Evolutionary conservation across 1,139 yeast genomes (phyloP).

Genomic region (Hemisphaericaspora xylofermentans): DNA sequence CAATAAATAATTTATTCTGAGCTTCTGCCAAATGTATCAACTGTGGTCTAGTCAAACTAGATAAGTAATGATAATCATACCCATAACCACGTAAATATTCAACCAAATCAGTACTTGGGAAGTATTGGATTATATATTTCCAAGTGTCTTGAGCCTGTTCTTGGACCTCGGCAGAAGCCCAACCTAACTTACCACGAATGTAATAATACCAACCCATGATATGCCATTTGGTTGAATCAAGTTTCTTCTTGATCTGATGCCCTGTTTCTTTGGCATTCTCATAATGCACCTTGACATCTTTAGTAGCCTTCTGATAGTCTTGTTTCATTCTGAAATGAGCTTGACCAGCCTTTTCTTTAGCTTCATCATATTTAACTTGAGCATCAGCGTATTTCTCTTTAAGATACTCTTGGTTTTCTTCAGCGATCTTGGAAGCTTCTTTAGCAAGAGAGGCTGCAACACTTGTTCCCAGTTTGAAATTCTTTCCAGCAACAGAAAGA

Average conservation of each 20-base stretch:
- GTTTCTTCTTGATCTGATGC: neutral
- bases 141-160: constrained; percentile 29
- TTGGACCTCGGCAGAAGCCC: constrained; percentile 9
- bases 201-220: neutral
- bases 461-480: too few species aligned
- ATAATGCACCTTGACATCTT: neutral
- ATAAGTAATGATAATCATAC: constrained; percentile 30
- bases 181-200: constrained; percentile 7
- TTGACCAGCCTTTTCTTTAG: constrained; percentile 1
- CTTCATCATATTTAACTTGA: constrained; percentile 5
- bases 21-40: constrained; percentile 47
- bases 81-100: constrained; percentile 56
- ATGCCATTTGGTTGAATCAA: neutral
- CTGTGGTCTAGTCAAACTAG: constrained; percentile 42
- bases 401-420: neutral
- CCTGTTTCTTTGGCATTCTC: neutral
- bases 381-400: constrained; percentile 1
- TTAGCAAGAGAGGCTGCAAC: constrained; percentile 8
- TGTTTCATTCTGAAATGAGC: constrained; percentile 2
- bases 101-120: constrained; percentile 56
- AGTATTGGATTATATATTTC: constrained; percentile 25
- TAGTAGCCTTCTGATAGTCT: neutral
- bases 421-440: neutral
- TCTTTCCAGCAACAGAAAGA: neutral
- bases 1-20: constrained; percentile 34